Conservation (phyloP, 1,284 basidiomycete species). For the Cronartium quercuum region DNA sequence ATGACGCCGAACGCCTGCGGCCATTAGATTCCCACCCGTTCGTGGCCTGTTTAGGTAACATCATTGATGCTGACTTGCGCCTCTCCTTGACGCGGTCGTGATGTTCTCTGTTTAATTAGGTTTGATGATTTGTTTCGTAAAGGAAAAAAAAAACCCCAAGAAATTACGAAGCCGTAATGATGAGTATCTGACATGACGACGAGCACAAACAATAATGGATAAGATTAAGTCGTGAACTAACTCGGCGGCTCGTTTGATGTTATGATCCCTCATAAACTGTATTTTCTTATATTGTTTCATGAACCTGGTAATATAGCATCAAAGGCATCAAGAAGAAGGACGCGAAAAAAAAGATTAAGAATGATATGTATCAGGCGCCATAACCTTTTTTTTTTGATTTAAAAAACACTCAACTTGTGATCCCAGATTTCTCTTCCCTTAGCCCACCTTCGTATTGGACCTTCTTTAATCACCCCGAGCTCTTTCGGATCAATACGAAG, state of each 20-base stretch:
- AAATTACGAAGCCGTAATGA: too few relatives aligned
- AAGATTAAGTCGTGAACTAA: not conserved
- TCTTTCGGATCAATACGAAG: constrained; percentile 61
- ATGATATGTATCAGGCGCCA: not conserved
- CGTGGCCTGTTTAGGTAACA: too few relatives aligned
- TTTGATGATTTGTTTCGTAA: too few relatives aligned
- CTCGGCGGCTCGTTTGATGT: constrained; percentile 2
- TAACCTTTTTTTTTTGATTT: not conserved
- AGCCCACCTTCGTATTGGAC: constrained; percentile 46
- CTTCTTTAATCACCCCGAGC: constrained; percentile 55
- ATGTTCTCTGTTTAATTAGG: too few relatives aligned
- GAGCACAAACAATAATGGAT: too few relatives aligned
- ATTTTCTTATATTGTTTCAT: constrained; percentile 33
- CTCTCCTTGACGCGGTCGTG: not conserved
- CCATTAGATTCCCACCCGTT: too few relatives aligned
- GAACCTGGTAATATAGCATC: constrained; percentile 5
- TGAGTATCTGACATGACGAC: too few relatives aligned
- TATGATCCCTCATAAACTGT: constrained; percentile 15
- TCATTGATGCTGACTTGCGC: not conserved
- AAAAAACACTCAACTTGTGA: constrained; percentile 40
- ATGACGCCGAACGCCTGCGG: too few relatives aligned
- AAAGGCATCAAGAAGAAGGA: not conserved
- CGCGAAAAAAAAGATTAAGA: not conserved
- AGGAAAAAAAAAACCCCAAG: too few relatives aligned
- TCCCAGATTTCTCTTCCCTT: constrained; percentile 43